Evolutionary conservation across 768 basidiomycete species (phyloP).

Genomic region (Leccinum barrowsii): DNA sequence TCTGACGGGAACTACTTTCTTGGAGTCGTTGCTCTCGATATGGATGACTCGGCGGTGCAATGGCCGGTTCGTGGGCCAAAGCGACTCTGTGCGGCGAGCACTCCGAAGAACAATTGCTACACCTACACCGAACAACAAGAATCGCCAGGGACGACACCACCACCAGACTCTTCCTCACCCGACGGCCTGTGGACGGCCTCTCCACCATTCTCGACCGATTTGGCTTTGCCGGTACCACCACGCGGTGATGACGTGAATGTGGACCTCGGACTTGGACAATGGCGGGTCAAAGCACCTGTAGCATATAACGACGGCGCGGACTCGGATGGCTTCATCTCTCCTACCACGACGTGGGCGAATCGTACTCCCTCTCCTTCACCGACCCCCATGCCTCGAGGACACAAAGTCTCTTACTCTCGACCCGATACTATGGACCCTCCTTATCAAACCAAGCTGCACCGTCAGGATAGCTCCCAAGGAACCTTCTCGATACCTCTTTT

Average conservation of each 20-base stretch:
- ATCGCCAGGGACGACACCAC: conserved; percentile 4
- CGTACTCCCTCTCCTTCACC: not conserved
- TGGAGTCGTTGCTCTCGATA: not conserved
- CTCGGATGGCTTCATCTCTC: not conserved
- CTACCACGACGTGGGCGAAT: not conserved
- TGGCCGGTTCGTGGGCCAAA: not conserved
- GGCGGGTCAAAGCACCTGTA: not conserved
- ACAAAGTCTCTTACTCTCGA: not conserved
- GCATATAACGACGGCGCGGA: not conserved
- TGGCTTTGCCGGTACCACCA: not conserved
- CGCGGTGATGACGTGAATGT: not conserved
- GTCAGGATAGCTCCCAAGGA: not conserved
- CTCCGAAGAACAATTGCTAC: conserved; percentile 6
- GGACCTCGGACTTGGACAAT: conserved; percentile 4
- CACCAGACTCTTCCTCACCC: conserved; percentile 25
- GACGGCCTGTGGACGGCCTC: not conserved
- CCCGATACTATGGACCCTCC: not conserved
- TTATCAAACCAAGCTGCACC: not conserved
- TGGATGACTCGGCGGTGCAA: not conserved
- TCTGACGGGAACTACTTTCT: not conserved
- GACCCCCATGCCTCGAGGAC: not conserved
- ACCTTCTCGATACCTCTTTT: not conserved
- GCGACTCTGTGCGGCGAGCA: not conserved
- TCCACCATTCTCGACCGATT: not conserved
- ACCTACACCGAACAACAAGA: not conserved